phyloP scores from a whole-genome alignment of 2,329 filamentous ascomycete genomes.

The Lasiodiplodia gonubiensis region DNA sequence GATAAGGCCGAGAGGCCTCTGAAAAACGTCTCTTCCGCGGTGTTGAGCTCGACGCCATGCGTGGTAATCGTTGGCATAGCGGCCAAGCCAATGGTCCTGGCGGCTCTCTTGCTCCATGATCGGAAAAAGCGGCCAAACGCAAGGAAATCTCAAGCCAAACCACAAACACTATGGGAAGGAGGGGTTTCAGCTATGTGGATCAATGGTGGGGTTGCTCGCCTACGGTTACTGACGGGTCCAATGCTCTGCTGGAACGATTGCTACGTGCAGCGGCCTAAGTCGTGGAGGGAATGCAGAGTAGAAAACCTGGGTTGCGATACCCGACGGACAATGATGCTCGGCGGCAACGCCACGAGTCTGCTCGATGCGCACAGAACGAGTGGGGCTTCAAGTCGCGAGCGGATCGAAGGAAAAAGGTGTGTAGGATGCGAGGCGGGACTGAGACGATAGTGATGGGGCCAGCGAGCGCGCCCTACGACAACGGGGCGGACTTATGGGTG shows the following conservation, averaged over 20 bases:
- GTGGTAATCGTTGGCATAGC: conserved; percentile 48
- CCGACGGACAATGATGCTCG: neutral
- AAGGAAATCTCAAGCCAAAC: neutral
- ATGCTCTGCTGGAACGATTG: neutral
- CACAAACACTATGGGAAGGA: neutral
- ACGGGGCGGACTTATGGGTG: neutral
- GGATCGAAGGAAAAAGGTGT: neutral
- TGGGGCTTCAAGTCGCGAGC: neutral
- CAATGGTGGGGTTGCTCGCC: neutral
- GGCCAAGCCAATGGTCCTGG: conserved; percentile 45
- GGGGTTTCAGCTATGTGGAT: neutral
- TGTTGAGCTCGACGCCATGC: conserved; percentile 40
- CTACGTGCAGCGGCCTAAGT: neutral
- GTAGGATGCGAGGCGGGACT: conserved; percentile 7
- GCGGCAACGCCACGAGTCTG: neutral
- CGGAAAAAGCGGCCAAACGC: neutral
- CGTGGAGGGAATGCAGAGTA: neutral
- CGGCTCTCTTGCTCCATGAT: conserved; percentile 15
- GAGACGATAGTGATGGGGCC: neutral
- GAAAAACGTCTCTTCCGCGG: conserved; percentile 32
- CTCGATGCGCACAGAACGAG: neutral
- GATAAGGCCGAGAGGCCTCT: conserved; percentile 50
- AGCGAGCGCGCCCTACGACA: conserved; percentile 5
- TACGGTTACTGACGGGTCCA: neutral
- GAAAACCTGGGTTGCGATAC: neutral